phyloP scores from a whole-genome alignment of 2,329 filamentous ascomycete species.

The Penicillium sp. region DNA sequence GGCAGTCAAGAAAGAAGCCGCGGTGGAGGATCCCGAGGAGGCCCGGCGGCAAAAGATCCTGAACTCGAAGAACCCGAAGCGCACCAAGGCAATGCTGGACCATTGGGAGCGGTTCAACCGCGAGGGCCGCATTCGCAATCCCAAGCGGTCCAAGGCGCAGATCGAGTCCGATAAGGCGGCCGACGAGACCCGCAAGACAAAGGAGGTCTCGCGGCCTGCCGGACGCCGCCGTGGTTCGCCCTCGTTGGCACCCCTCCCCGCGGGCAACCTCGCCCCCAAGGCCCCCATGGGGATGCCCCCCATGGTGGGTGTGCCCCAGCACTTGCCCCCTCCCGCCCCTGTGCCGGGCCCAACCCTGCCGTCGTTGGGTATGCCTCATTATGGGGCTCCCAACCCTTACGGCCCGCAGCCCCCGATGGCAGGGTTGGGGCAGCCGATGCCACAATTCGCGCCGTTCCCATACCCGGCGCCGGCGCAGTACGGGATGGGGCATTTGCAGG shows the following conservation, averaged over 20 bases:
- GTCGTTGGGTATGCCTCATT: slow-evolving; percentile 19
- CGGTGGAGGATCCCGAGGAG: slow-evolving; percentile 31
- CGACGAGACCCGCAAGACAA: slow-evolving; percentile 30
- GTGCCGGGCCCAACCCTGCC: slow-evolving; percentile 18
- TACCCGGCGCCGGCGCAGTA: slow-evolving; percentile 18
- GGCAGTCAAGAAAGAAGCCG: slow-evolving; percentile 15
- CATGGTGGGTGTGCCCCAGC: slow-evolving; percentile 19
- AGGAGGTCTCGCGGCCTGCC: slow-evolving; percentile 26
- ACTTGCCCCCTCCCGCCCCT: slow-evolving; percentile 10
- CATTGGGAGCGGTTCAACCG: slow-evolving; percentile 48
- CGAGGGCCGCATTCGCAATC: slow-evolving; percentile 46
- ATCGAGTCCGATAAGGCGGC: slow-evolving; percentile 43
- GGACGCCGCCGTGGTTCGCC: slow-evolving; percentile 31
- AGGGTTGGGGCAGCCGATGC: slow-evolving; percentile 20
- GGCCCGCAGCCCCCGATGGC: slow-evolving; percentile 17
- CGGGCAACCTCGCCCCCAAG: slow-evolving; percentile 25
- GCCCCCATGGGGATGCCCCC: slow-evolving; percentile 18
- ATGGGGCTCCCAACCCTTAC: slow-evolving; percentile 18
- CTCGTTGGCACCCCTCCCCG: slow-evolving; percentile 20
- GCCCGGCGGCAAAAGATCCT: slow-evolving; percentile 42
- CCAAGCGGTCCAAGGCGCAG: slow-evolving; percentile 47
- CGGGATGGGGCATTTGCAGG: slow-evolving; percentile 1
- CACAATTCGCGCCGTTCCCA: slow-evolving; percentile 34
- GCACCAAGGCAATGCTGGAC: slow-evolving; percentile 48
- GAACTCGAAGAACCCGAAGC: slow-evolving; percentile 47